These are phyloP conservation scores for Apiotrichum veenhuisii DNA, from an alignment of 1,284 basidiomycete genomes.

Conservation along the genomic window DNA sequence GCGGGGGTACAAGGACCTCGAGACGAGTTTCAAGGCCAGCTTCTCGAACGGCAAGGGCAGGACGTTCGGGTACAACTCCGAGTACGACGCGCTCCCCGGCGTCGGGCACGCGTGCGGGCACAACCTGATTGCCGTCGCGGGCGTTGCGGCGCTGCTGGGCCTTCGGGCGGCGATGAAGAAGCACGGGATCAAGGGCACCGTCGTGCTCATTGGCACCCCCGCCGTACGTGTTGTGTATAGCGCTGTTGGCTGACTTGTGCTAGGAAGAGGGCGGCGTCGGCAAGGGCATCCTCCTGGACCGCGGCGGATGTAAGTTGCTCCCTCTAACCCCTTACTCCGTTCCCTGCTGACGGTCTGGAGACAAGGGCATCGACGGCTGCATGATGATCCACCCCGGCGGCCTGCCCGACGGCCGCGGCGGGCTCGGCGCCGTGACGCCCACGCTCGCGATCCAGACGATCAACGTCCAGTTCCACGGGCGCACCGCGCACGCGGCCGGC, in stretches of 20 bases:
- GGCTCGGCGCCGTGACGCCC: constrained; percentile 21
- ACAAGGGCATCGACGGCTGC: constrained; percentile 25
- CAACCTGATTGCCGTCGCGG: constrained; percentile 46
- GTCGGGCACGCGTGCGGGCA: constrained; percentile 58
- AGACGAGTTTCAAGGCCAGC: constrained; percentile 34
- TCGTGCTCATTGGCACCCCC: constrained; percentile 79
- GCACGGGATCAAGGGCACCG: constrained; percentile 62
- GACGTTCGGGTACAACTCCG: constrained; percentile 32
- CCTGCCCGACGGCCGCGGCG: background rate
- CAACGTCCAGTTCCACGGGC: constrained; percentile 34
- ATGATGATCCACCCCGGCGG: constrained; percentile 30
- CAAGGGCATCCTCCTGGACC: constrained; percentile 67
- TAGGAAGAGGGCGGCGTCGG: constrained; percentile 72
- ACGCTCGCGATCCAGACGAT: constrained; percentile 30
- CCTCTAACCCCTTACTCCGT: too few species aligned
- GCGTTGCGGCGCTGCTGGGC: constrained; percentile 39
- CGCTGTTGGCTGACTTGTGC: background rate
- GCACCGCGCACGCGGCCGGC: constrained; percentile 66
- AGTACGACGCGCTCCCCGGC: constrained; percentile 23
- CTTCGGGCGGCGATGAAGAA: constrained; percentile 33
- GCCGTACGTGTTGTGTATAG: constrained; percentile 44
- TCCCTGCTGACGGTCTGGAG: too few species aligned
- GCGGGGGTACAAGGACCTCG: constrained; percentile 56
- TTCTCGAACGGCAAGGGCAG: constrained; percentile 18
- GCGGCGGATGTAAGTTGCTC: constrained; percentile 69